Evolutionary conservation across 2,329 filamentous ascomycete species (phyloP), one percentile per base, ranked within the genome.

Genomic region (Fusarium siculi): DNA sequence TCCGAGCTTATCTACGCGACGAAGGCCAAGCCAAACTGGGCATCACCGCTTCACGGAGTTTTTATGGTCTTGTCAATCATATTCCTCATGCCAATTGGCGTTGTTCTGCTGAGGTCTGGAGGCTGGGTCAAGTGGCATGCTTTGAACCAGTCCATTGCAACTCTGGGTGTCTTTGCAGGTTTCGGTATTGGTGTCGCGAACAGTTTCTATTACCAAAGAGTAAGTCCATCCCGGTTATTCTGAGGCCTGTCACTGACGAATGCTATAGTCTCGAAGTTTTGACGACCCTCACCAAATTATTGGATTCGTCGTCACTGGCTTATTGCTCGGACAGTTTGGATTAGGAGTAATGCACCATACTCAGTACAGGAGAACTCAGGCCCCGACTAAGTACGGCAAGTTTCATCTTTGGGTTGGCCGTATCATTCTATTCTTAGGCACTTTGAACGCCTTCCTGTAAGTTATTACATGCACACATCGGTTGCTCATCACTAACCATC

Each of bases 331-430:
- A 9, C 88, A 91, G 74, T 86, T 89, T 66, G 79, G 82, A 4
- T 78, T 91, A 19, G 90, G 90, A 34, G 82, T 87, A 69, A 72
- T 89, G 62, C 87, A 91, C 72, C 89, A 91, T 74, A 81, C 84
- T 52, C 82, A 86, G 42, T 89, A 83, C 78, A 87, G 85, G 74
- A 81, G 83, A 77, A 88, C 86, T 5, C 81, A 86, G 63, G 67
- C 83, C 28, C 80, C 86, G 3, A 88, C 88, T 32, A 83, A 84
- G 72, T 83, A 89, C 39, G 84, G 87, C 58, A 86, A 82, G 23
- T 81, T 87, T 30, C 90, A 92, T 79, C 80, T 88, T 25, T 89
- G 89, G 86, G 80, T 90, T 7, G 90, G 90, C 5, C 85, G 89
- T 19, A 50, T 86, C 7, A 82, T 89, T 40, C 83, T 91, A 25